Base-by-base conservation (phyloP, 805 yeast species). In the Metschnikowia lachancei region DNA sequence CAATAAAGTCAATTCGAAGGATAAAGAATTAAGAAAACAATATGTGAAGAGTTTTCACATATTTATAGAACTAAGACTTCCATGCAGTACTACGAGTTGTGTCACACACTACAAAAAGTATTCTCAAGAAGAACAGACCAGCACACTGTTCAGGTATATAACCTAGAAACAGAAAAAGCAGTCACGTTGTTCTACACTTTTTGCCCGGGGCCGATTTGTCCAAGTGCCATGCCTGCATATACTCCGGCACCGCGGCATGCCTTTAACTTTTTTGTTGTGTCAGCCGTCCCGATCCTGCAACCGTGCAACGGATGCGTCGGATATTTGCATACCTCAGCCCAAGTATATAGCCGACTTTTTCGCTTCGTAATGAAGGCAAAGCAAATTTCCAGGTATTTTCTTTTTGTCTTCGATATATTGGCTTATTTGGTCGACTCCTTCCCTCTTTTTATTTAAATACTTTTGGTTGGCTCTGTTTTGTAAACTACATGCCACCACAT, bases 201-300 rank as follows among this genome's bases (percentile, higher is more conserved):
- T 29, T 29, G 13, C 36, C 45, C 30, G 36, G 36, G 40, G 40
- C 45, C 36, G 36, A 36, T 6, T 31, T 14, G 28, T 19, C 17
- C 4, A 28, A 10, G 24, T 31, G 37, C 41, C 37, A 20, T 22
- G 46, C 49, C 47, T 36, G 47, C 43, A 43, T 24, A 31, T 22
- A 22, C 24, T 8, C 4, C 24, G 46, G 17, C 42, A 40, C 6
- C 14, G 36, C 46, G 54, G 54, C 49, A 43, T 32, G 47, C 41
- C 48, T 39, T 22, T 12, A 35, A 20, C 45, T 34, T 18, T 34
- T 16, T 18, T 18, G n/a, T 22, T 36, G 43, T 40, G 22, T 46
- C 53, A 49, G 53, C 53, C 53, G 53, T 49, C 52, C 46, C 45
- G 47, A 45, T 41, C 50, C 42, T 43, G 41, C 44, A 35, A 32